A percentile compares a stretch with the other conserved stretches of the same genome.
These are phyloP conservation scores for Aureobasidium sp. DNA, from an alignment of 2,329 filamentous ascomycete genomes.

Conservation along the genomic window DNA sequence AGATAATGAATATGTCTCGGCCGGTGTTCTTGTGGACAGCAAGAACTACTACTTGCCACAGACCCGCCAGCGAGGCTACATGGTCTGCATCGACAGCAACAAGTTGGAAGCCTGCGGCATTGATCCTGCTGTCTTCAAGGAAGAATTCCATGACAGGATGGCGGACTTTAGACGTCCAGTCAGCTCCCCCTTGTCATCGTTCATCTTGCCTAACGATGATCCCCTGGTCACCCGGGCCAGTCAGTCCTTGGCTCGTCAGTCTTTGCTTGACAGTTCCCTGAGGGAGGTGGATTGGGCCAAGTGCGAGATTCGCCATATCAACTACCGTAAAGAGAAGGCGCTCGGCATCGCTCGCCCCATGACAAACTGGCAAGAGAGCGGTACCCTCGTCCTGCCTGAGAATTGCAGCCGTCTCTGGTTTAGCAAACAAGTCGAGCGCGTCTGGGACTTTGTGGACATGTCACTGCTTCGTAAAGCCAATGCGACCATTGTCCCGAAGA, in stretches of 20 bases:
- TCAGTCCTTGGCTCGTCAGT: conserved; percentile 38
- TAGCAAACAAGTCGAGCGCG: conserved; percentile 48
- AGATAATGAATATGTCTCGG: conserved; percentile 50
- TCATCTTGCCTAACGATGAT: conserved; percentile 53
- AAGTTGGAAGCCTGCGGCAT: background rate
- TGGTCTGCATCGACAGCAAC: conserved; percentile 34
- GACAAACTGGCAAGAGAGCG: conserved; percentile 53
- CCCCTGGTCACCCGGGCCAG: conserved; percentile 46
- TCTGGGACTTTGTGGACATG: conserved; percentile 60
- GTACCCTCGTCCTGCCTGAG: conserved; percentile 48
- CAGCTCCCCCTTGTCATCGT: conserved; percentile 56
- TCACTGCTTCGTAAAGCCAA: conserved; percentile 43
- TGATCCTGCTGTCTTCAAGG: background rate
- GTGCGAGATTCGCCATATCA: conserved; percentile 54
- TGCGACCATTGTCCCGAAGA: background rate
- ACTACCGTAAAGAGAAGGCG: conserved; percentile 42
- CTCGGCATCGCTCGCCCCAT: conserved; percentile 52
- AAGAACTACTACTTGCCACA: conserved; percentile 71
- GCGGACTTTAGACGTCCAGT: conserved; percentile 46
- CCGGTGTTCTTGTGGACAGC: conserved; percentile 51
- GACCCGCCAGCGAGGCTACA: conserved; percentile 36
- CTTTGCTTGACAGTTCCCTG: conserved; percentile 18
- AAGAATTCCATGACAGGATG: conserved; percentile 36
- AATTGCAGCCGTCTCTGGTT: conserved; percentile 49
- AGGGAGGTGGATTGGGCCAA: conserved; percentile 45